Conservation (phyloP, 768 basidiomycete species). For the Strobilomyces confusus region DNA sequence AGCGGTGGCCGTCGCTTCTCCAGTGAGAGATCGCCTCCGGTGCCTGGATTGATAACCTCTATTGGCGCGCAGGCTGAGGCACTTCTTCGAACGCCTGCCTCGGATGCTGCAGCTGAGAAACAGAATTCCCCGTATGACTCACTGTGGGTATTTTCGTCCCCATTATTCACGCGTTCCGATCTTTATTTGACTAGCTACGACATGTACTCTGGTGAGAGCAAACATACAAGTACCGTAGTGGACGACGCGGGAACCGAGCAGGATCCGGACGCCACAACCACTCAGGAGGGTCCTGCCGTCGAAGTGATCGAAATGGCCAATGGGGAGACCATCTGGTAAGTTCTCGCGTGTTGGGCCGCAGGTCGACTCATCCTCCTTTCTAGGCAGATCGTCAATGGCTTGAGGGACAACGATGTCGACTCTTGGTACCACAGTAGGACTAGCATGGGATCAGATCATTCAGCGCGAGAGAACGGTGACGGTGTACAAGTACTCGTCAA, state of each 20-base stretch:
- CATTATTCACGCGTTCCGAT: slow-evolving; percentile 12
- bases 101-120: slow-evolving; percentile 51
- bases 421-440: slow-evolving; percentile 61
- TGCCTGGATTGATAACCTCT: slow-evolving; percentile 59
- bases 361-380: slow-evolving; percentile 1
- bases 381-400: slow-evolving; percentile 78
- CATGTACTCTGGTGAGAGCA: slow-evolving; percentile 67
- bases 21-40: slow-evolving; percentile 60
- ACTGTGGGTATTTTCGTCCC: slow-evolving; percentile 48
- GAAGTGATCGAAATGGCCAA: slow-evolving; percentile 84
- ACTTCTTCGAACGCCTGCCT: slow-evolving; percentile 38
- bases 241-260: slow-evolving; percentile 32
- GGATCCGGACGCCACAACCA: slow-evolving; percentile 24
- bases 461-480: slow-evolving; percentile 42
- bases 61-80: slow-evolving; percentile 39
- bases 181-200: slow-evolving; percentile 56
- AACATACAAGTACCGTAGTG: slow-evolving; percentile 30
- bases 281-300: slow-evolving; percentile 54
- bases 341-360: slow-evolving; percentile 5
- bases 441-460: slow-evolving; percentile 76
- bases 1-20: slow-evolving; percentile 58
- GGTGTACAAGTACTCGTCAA: slow-evolving; percentile 72
- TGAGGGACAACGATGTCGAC: slow-evolving; percentile 74
- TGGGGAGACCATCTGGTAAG: slow-evolving; percentile 82
- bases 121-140: slow-evolving; percentile 73